These are phyloP conservation scores for Agrostemma githago DNA, from an alignment of 148 eudicot genomes.

Conservation along the genomic window DNA sequence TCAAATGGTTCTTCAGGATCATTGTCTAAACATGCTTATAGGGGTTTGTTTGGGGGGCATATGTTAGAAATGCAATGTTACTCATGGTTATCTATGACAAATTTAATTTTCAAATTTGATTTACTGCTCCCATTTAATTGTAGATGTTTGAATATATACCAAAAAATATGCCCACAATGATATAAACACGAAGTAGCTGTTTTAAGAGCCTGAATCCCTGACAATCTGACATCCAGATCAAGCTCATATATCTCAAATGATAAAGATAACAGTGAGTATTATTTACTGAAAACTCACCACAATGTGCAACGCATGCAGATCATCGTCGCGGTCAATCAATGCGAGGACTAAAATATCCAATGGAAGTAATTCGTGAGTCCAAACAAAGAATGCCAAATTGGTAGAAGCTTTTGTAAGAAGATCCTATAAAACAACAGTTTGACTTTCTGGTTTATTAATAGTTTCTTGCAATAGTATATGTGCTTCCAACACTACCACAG, in stretches of 20 bases:
- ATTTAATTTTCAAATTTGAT: background rate
- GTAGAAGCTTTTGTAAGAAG: conserved; percentile 74
- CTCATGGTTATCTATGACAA: background rate
- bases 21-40: conserved; percentile 1
- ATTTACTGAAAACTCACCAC: conserved; percentile 46
- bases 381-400: conserved; percentile 74
- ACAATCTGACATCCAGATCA: background rate
- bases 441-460: conserved; percentile 6
- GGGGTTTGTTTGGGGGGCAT: background rate
- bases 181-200: background rate
- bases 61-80: too few species aligned
- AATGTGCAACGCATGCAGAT: conserved; percentile 84
- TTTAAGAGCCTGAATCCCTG: background rate
- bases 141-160: background rate
- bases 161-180: background rate
- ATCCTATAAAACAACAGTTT: conserved; percentile 49
- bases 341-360: conserved; percentile 91
- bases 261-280: background rate
- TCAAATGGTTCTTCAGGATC: background rate
- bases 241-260: background rate
- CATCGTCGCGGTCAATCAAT: conserved; percentile 97
- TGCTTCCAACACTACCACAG: conserved; percentile 12
- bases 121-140: background rate
- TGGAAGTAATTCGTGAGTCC: conserved; percentile 92
- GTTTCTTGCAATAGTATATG: background rate